Evolutionary conservation across 371 early-diverging fungal species (phyloP).

Genomic region (Mortierella sp.): DNA sequence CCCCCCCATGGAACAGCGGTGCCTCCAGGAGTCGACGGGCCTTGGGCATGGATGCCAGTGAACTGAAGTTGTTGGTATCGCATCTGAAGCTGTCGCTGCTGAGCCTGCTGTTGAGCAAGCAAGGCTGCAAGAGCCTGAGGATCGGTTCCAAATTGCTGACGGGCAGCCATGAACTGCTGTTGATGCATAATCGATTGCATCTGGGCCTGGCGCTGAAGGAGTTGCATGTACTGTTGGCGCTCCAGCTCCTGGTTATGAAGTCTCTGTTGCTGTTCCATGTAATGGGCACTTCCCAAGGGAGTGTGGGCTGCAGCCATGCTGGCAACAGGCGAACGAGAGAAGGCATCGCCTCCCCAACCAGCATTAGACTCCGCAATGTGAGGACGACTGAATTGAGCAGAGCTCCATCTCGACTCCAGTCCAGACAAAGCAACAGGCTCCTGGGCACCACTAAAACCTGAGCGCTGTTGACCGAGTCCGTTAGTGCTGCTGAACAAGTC

Average conservation of each 20-base stretch:
- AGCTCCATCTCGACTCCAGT: slow-evolving; percentile 33
- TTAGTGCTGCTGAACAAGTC: slow-evolving; percentile 45
- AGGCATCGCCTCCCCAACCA: slow-evolving; percentile 44
- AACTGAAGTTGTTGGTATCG: slow-evolving; percentile 54
- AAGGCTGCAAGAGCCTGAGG: slow-evolving; percentile 61
- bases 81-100: slow-evolving; percentile 58
- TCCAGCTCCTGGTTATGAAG: slow-evolving; percentile 46
- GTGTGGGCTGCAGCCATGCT: slow-evolving; percentile 35
- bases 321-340: slow-evolving; percentile 29
- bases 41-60: slow-evolving; percentile 30
- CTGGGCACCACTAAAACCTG: slow-evolving; percentile 14
- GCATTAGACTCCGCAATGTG: slow-evolving; percentile 18
- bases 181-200: slow-evolving; percentile 66
- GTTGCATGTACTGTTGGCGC: slow-evolving; percentile 64
- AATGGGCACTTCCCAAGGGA: slow-evolving; percentile 32
- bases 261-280: slow-evolving; percentile 43
- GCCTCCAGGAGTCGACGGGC: slow-evolving; percentile 44
- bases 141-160: slow-evolving; percentile 61
- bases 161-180: slow-evolving; percentile 60
- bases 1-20: slow-evolving; percentile 44
- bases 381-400: slow-evolving; percentile 27
- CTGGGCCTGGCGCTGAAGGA: slow-evolving; percentile 62
- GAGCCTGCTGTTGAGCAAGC: slow-evolving; percentile 63
- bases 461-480: slow-evolving; percentile 29
- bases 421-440: slow-evolving; percentile 22